Base-by-base conservation (phyloP, 495 filamentous ascomycete genomes). In the Choiromyces venosus region DNA sequence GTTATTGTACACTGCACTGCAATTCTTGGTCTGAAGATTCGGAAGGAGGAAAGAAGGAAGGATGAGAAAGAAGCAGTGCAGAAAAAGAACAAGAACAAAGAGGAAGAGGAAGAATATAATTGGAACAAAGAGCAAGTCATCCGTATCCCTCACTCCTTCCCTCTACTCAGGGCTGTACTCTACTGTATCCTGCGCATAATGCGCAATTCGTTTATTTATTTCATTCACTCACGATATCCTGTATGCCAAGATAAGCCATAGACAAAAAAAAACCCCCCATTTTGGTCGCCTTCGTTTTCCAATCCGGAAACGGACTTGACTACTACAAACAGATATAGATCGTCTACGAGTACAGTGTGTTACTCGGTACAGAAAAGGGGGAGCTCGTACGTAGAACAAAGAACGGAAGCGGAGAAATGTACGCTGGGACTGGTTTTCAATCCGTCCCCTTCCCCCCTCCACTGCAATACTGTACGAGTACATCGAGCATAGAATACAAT, bases 171-270 rank as follows among this genome's bases (percentile, higher is more conserved):
- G 69, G 37, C 40, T 72, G 39, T 37, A 70, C 37, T 42, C 40
- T 37, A 56, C 66, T 38, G 75, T 33, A 69, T 77, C 52, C 74
- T 72, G 73, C 69, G 68, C 74, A 76, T 71, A 76, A 75, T 71
- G 70, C 65, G 74, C 44, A 66, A 42, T 38, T 52, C 56, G 75
- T 77, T 77, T 76, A 77, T 76, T 71, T 72, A 76, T 77, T 71
- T 69, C 69, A 72, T 77, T 56, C 19, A 66, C 68, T 75, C 36
- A 69, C 35, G 46, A 33, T 68, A 72, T n/a, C n/a, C n/a, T n/a
- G n/a, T 42, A 38, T 73, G 73, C 69, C 56, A 77, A 76, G 69
- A 38, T 29, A 71, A 71, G 10, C 68, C 67, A 35, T n/a, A n/a
- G n/a, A n/a, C n/a, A 44, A 46, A 74, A 37, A 66, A 42, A 61